Evolutionary conservation across 108 stramenopile species (phyloP).

Genomic region (Conticribra weissflogii): DNA sequence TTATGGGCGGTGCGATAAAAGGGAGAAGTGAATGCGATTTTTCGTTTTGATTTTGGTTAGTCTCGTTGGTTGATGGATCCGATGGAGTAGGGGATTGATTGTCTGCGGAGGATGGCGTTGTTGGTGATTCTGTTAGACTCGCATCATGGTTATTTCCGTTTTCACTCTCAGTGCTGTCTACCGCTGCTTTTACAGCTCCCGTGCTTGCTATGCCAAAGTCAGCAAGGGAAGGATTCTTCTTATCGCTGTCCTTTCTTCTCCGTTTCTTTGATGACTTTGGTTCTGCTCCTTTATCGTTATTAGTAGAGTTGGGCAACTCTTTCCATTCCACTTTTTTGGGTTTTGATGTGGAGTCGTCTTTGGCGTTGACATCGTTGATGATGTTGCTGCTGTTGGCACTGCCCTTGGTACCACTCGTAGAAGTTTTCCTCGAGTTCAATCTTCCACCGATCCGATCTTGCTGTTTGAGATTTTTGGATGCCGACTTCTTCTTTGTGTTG

Average conservation of each 20-base stretch:
- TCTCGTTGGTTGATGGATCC: no score
- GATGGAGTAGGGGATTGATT: background rate
- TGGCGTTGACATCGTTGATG: background rate
- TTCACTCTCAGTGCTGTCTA: no score
- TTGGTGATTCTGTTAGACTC: background rate
- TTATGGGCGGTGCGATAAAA: slow-evolving; percentile 48
- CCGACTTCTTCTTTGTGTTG: background rate
- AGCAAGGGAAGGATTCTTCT: no score
- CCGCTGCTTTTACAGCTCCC: no score
- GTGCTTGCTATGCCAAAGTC: no score
- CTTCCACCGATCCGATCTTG: background rate
- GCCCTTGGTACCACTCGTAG: no score
- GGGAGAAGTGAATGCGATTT: slow-evolving; percentile 6
- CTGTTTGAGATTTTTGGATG: background rate
- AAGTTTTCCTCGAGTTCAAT: background rate
- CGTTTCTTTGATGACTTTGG: no score
- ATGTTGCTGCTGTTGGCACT: background rate
- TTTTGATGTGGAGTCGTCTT: no score
- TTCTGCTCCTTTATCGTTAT: no score
- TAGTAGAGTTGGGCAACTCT: no score
- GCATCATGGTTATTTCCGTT: background rate
- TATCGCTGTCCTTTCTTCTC: no score
- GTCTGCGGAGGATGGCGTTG: background rate
- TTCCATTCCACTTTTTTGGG: no score
- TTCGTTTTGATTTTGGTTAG: background rate